phyloP scores from a whole-genome alignment of 2,329 filamentous ascomycete genomes.

The Sodiomyces alkalinus region DNA sequence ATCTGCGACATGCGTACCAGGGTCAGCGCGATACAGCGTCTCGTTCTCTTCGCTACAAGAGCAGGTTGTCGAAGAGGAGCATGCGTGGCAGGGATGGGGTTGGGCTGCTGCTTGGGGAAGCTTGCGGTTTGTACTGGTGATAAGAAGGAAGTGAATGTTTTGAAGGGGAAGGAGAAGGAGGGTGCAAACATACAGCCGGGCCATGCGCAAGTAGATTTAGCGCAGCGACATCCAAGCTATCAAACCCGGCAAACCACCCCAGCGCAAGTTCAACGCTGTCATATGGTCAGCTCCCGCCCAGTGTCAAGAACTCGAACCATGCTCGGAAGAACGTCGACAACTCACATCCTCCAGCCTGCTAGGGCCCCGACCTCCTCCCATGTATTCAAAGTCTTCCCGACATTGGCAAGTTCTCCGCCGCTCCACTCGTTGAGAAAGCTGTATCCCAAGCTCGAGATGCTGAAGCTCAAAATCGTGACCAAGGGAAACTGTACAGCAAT shows the following conservation, averaged over 20 bases:
- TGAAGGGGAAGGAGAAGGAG: too few species aligned
- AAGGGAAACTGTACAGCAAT: constrained; percentile 33
- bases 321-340: constrained; percentile 7
- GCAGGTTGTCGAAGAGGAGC: too few species aligned
- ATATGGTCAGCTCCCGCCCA: constrained; percentile 11
- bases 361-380: constrained; percentile 44
- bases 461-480: constrained; percentile 38
- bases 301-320: not conserved
- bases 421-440: constrained; percentile 44
- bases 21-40: constrained; percentile 2
- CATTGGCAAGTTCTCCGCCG: constrained; percentile 47
- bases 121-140: too few species aligned
- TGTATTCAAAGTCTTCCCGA: constrained; percentile 49
- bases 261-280: constrained; percentile 53
- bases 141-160: too few species aligned
- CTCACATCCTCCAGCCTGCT: constrained; percentile 40
- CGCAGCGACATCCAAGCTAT: constrained; percentile 54
- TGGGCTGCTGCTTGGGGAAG: too few species aligned
- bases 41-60: too few species aligned
- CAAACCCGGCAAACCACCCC: constrained; percentile 60
- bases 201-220: constrained; percentile 57
- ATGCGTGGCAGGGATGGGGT: too few species aligned
- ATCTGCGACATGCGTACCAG: constrained; percentile 27
- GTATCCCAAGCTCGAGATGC: constrained; percentile 49
- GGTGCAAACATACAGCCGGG: constrained; percentile 41